Conservation (phyloP, 306 rosid species). For the Pterocarpus santalinus region DNA sequence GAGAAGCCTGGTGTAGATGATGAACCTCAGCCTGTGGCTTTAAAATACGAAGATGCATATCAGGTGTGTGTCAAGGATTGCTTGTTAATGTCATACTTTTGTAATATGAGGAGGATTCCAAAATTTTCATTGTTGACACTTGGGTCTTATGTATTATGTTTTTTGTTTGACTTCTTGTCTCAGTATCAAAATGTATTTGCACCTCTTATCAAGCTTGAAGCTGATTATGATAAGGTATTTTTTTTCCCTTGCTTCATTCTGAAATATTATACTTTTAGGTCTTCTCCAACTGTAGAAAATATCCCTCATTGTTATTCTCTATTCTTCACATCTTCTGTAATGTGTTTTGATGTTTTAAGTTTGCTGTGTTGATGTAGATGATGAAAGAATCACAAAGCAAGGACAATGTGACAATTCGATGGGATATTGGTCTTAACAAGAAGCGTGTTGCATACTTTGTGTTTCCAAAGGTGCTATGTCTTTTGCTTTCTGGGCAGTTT, state of each 20-base stretch:
- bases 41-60: slow-evolving; percentile 99
- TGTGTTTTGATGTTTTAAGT: slow-evolving; percentile 38
- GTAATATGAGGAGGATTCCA: slow-evolving; percentile 18
- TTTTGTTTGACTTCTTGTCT: slow-evolving; percentile 44
- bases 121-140: slow-evolving; percentile 7
- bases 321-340: slow-evolving; percentile 29
- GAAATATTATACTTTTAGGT: not conserved
- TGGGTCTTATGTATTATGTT: slow-evolving; percentile 42
- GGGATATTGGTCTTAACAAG: slow-evolving; percentile 99
- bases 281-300: not conserved
- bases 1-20: slow-evolving; percentile 99
- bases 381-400: slow-evolving; percentile 99
- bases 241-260: not conserved
- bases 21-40: slow-evolving; percentile 95
- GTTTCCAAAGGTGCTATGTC: slow-evolving; percentile 81
- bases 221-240: slow-evolving; percentile 95
- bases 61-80: slow-evolving; percentile 66
- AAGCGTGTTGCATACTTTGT: slow-evolving; percentile 98
- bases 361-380: slow-evolving; percentile 69
- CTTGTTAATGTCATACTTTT: slow-evolving; percentile 27
- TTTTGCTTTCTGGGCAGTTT: not conserved
- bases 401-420: slow-evolving; percentile 92
- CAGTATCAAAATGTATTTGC: slow-evolving; percentile 99
- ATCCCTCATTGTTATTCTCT: slow-evolving; percentile 10
- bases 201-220: slow-evolving; percentile 99